These are phyloP conservation scores for Diaporthe vexans DNA, from an alignment of 2,329 filamentous ascomycete species.

Conservation along the genomic window DNA sequence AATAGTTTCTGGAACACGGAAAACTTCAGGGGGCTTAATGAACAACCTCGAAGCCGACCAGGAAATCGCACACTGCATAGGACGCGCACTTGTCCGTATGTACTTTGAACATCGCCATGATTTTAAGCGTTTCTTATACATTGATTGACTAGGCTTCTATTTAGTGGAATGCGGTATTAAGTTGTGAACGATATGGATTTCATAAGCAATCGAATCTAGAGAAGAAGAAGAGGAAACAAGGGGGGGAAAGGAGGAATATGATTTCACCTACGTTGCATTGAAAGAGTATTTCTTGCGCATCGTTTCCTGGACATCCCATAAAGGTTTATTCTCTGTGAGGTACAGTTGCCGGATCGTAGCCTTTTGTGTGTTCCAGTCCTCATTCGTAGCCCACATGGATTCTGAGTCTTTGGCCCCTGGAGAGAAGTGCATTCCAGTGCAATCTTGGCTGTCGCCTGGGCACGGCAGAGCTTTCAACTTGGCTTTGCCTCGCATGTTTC, in stretches of 20 bases:
- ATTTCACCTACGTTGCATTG: slow-evolving; percentile 6
- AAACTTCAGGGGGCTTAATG: not conserved
- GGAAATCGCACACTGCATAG: not conserved
- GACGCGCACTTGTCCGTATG: not conserved
- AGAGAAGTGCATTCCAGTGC: not conserved
- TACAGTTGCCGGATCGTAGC: slow-evolving; percentile 7
- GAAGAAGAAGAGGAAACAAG: too few species aligned
- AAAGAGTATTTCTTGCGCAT: slow-evolving; percentile 1
- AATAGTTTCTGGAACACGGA: not conserved
- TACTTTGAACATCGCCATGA: slow-evolving; percentile 23
- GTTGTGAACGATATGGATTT: too few species aligned
- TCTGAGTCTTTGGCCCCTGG: too few species aligned
- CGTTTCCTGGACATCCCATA: slow-evolving; percentile 3
- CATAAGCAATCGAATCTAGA: too few species aligned
- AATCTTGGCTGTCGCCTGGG: not conserved
- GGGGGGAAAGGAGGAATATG: too few species aligned
- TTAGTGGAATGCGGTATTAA: not conserved
- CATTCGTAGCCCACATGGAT: not conserved
- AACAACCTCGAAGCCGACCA: not conserved
- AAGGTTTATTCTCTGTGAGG: slow-evolving; percentile 10
- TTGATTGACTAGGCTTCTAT: not conserved
- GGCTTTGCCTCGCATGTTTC: not conserved
- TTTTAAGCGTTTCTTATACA: slow-evolving; percentile 26
- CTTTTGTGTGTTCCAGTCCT: slow-evolving; percentile 1
- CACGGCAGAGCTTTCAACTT: not conserved